Percentiles rank a stretch among this genome's conserved stretches.
Conservation (phyloP, 1,284 basidiomycete genomes). For the Stereum hirsutum region DNA sequence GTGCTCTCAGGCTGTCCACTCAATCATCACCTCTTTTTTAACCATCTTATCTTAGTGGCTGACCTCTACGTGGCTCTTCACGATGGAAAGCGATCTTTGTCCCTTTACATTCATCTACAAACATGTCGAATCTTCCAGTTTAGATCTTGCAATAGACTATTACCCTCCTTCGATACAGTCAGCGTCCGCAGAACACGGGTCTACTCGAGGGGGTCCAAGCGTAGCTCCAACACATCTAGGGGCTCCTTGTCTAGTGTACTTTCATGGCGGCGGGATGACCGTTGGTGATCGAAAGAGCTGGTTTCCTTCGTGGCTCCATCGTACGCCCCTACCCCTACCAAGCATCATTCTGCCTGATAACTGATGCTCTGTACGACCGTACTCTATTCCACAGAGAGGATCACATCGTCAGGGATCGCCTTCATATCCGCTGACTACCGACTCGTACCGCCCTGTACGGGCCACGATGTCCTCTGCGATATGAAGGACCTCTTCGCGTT, state of each 20-base stretch:
- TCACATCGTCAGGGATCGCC: conserved; percentile 32
- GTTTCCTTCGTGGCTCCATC: conserved; percentile 52
- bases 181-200: not conserved
- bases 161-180: not conserved
- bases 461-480: conserved; percentile 46
- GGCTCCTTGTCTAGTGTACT: conserved; percentile 44
- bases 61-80: too few relatives aligned
- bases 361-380: not conserved
- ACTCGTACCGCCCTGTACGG: conserved; percentile 47
- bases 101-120: not conserved
- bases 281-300: conserved; percentile 48
- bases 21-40: too few relatives aligned
- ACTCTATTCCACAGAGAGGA: conserved; percentile 27
- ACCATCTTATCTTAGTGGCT: too few relatives aligned
- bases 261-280: conserved; percentile 55
- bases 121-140: not conserved
- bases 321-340: conserved; percentile 26
- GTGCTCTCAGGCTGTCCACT: too few relatives aligned
- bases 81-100: too few relatives aligned
- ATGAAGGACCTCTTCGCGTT: conserved; percentile 45
- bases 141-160: not conserved
- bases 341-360: not conserved
- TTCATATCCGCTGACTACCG: conserved; percentile 57
- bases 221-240: not conserved
- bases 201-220: not conserved